These are phyloP conservation scores for Pseudogymnoascus sp. DNA, from an alignment of 2,329 filamentous ascomycete genomes.

Conservation along the genomic window DNA sequence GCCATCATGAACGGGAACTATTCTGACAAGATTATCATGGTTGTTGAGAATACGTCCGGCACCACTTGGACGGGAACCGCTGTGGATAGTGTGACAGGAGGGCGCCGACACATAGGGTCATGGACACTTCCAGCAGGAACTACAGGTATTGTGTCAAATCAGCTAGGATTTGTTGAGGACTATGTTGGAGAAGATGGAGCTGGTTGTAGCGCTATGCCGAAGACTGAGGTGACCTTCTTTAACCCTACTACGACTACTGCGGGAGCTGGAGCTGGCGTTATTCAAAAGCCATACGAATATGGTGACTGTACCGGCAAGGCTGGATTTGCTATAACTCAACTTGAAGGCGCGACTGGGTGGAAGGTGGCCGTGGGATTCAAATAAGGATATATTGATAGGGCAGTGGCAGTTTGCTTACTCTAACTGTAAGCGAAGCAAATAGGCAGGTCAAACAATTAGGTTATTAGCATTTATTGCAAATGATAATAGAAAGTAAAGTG, in stretches of 20 bases:
- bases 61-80: constrained; percentile 23
- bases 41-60: constrained; percentile 15
- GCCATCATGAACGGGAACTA: constrained; percentile 14
- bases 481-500: no score
- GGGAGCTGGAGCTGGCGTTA: not conserved
- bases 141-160: not conserved
- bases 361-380: not conserved
- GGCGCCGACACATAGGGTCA: constrained; percentile 16
- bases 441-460: no score
- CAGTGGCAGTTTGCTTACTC: no score
- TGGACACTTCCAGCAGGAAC: constrained; percentile 12
- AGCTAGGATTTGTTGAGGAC: not conserved
- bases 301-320: not conserved
- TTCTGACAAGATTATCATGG: constrained; percentile 17
- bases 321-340: not conserved
- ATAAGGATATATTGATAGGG: not conserved
- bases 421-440: no score
- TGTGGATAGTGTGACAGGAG: constrained; percentile 15
- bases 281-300: not conserved
- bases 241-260: not conserved
- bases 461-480: no score
- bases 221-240: not conserved
- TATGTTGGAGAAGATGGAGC: not conserved
- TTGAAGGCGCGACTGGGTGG: not conserved
- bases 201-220: not conserved